Conservation (phyloP, 2,329 filamentous ascomycete genomes). For the Metarhizium guizhouense region DNA sequence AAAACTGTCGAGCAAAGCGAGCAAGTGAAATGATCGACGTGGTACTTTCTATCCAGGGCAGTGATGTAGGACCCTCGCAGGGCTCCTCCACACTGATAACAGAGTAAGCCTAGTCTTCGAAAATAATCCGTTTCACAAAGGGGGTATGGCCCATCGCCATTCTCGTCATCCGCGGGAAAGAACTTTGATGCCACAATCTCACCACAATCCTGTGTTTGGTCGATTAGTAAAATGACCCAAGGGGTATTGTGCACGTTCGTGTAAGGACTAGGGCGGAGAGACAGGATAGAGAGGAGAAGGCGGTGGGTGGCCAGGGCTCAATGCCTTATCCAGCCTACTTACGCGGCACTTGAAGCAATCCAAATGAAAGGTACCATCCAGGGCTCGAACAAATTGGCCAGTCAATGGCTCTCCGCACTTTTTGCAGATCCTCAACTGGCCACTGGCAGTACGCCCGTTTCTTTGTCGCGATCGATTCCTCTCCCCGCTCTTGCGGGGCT, state of each 20-base stretch:
- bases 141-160: constrained; percentile 79
- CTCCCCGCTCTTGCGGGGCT: constrained; percentile 42
- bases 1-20: constrained; percentile 97
- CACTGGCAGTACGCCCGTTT: constrained; percentile 46
- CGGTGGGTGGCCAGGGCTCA: background rate
- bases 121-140: constrained; percentile 99
- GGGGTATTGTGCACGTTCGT: too few species aligned
- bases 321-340: constrained; percentile 26
- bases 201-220: constrained; percentile 67
- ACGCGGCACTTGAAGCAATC: constrained; percentile 98
- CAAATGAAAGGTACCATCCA: constrained; percentile 90
- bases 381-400: constrained; percentile 89
- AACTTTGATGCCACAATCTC: constrained; percentile 98
- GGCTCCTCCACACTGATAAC: constrained; percentile 84
- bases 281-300: background rate
- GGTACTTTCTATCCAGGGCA: constrained; percentile 93
- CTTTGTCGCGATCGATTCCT: constrained; percentile 47
- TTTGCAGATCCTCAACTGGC: constrained; percentile 61
- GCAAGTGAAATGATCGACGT: constrained; percentile 98
- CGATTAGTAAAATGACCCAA: constrained; percentile 6
- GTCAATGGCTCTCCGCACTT: constrained; percentile 84
- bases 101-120: constrained; percentile 79
- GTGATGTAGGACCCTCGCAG: constrained; percentile 97
- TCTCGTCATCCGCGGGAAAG: constrained; percentile 90
- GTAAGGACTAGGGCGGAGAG: background rate